Conservation (phyloP, 371 early-diverging fungal species). For the Mucor plumbeus region DNA sequence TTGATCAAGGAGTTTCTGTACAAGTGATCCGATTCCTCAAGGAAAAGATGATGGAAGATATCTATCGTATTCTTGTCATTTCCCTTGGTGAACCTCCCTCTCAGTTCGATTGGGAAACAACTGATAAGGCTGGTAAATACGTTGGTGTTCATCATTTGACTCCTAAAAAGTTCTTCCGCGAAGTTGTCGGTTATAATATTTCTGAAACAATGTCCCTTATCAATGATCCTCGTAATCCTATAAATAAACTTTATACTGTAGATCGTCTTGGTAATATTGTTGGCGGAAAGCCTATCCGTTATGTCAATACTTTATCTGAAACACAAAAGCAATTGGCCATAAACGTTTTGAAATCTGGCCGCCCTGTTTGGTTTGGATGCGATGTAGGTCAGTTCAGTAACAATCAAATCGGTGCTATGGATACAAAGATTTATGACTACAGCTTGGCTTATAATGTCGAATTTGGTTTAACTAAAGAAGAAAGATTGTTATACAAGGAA, state of each 20-base stretch:
- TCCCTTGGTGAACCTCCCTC: slow-evolving; percentile 79
- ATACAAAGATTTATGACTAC: slow-evolving; percentile 70
- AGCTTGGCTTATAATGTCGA: slow-evolving; percentile 68
- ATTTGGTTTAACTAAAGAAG: slow-evolving; percentile 70
- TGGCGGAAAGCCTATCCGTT: slow-evolving; percentile 72
- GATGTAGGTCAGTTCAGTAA: slow-evolving; percentile 70
- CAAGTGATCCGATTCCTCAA: slow-evolving; percentile 54
- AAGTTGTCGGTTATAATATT: slow-evolving; percentile 68
- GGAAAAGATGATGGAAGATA: slow-evolving; percentile 67
- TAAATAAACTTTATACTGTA: slow-evolving; percentile 69
- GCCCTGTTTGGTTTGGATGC: slow-evolving; percentile 86
- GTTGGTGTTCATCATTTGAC: slow-evolving; percentile 62
- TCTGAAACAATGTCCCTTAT: slow-evolving; percentile 72
- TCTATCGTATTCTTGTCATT: slow-evolving; percentile 75
- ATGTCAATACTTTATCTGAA: slow-evolving; percentile 67
- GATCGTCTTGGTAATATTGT: slow-evolving; percentile 80
- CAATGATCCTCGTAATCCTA: slow-evolving; percentile 79
- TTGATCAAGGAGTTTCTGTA: slow-evolving; percentile 48
- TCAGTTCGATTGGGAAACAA: slow-evolving; percentile 72
- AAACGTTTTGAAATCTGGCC: slow-evolving; percentile 61
- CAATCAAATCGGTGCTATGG: slow-evolving; percentile 64
- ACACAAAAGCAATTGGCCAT: slow-evolving; percentile 68
- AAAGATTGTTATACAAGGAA: slow-evolving; percentile 77
- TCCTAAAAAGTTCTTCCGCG: slow-evolving; percentile 68
- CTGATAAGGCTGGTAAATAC: slow-evolving; percentile 75